Conservation (phyloP, 108 stramenopile species). For the Schizochytrium sp. region DNA sequence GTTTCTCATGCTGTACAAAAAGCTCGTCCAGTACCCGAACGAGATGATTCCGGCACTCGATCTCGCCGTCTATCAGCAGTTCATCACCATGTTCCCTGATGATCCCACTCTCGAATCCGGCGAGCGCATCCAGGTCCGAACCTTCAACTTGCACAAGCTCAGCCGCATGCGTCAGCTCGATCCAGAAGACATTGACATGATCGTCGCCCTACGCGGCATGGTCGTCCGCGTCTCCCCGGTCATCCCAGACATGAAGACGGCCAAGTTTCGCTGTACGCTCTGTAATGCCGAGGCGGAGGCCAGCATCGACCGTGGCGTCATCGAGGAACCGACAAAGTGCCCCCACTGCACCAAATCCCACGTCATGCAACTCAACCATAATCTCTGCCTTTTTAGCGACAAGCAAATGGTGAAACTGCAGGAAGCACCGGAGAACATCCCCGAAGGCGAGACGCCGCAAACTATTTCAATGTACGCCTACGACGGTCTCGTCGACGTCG, state of each 20-base stretch:
- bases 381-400: conserved; percentile 86
- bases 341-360: conserved; percentile 39
- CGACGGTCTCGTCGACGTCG: conserved; percentile 91
- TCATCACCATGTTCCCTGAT: conserved; percentile 40
- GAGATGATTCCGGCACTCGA: conserved; percentile 94
- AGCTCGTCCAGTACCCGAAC: conserved; percentile 81
- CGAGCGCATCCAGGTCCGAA: conserved; percentile 72
- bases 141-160: conserved; percentile 69
- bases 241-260: conserved; percentile 92
- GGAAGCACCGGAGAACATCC: conserved; percentile 93
- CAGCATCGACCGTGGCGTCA: conserved; percentile 81
- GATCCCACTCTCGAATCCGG: conserved; percentile 22
- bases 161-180: conserved; percentile 80
- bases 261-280: conserved; percentile 80
- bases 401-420: conserved; percentile 94
- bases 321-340: conserved; percentile 73
- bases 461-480: conserved; percentile 84
- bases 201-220: conserved; percentile 87
- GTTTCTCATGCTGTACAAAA: conserved; percentile 75
- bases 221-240: conserved; percentile 82
- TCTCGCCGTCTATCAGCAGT: conserved; percentile 60
- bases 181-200: conserved; percentile 80
- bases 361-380: conserved; percentile 72
- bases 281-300: conserved; percentile 68
- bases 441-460: conserved; percentile 95